Evolutionary conservation across 1,139 yeast genomes (phyloP), one percentile per base, ranked within the genome.

Genomic region (Nadsonia commutata): DNA sequence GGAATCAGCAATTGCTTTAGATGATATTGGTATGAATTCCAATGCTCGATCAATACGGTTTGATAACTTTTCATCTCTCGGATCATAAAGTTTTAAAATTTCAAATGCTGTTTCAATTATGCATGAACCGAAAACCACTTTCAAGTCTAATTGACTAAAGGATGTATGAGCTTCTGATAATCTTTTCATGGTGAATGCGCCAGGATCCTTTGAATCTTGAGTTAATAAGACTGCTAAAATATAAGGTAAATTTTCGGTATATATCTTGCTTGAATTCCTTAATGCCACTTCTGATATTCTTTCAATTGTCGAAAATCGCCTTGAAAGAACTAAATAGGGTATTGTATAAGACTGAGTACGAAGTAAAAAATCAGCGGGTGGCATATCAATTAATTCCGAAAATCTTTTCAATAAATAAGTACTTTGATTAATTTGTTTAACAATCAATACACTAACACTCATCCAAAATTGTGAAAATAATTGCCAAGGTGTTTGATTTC

Each of bases 391-490:
- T 5, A 85, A 64, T 37, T 76, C 77, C 5, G 88, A 72, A 16
- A 90, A 66, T 47, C 73, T 70, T 19, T 66, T 66, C 33, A 83
- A 67, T 45, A 82, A 64, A n/a, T 67, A 63, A 0, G 78, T 74
- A 42, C 73, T 74, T 3, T 65, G 59, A 2, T 60, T 60, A 38
- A 72, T 54, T 43, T 68, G 67, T 48, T 76, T 76, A 1, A 84
- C 77, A 16, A 84, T 67, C 40, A 73, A 70, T 43, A 78, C 72
- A 37, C 90, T 73, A n/a, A 86, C 67, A 42, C 81, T 72, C 1
- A 93, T 83, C 55, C 90, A 70, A 50, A 76, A 82, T 0, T 95
- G 95, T 2, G 85, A 74, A 31, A 86, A 63, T 17, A 90, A 60
- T 54, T 81, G 83, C 65, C 68, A 66, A 9, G 66, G 56, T 0